Base-by-base conservation (phyloP, 768 basidiomycete genomes). In the Amanita molliuscula region DNA sequence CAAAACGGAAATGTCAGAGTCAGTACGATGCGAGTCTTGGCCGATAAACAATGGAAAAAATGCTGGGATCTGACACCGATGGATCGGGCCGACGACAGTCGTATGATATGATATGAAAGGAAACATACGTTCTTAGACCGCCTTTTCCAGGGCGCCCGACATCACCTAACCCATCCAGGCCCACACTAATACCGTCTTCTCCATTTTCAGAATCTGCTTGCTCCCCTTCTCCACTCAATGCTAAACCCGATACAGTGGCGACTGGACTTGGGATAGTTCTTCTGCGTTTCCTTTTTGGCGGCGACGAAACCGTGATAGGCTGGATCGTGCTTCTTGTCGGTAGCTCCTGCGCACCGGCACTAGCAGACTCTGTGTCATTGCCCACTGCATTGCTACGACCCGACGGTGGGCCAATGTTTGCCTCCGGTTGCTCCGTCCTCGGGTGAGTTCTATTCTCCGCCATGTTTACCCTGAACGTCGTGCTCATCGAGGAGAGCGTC, bases 131-230 rank as follows among this genome's bases (percentile, higher is more conserved):
- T 64, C 71, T 63, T 16, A 55, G 46, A 28, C 56, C 54, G 38
- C 60, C 60, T 54, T 55, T 64, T 20, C 59, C 63, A 42, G 60
- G 58, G 44, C 58, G 58, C 26, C 64, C 65, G 16, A 58, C 55
- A 1, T 72, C 69, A 21, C 72, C 72, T 44, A 76, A 57, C 3
- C 73, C 75, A 48, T 63, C 70, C 59, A 73, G 64, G 10, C 74
- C 75, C 13, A 77, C 71, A 52, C 67, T 71, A 53, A 75, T 72
- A 0, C 71, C 71, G 15, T 68, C 71, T 23, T 61, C 61, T 3
- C 56, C 61, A 16, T 58, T 56, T 31, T 60, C 59, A 15, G 68
- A 69, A 1, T 72, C 71, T 37, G 69, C 70, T 0, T 74, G 70
- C 37, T 67, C 68, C 6, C 71, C 71, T 6, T 63, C 64, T 36